Evolutionary conservation across 2,329 filamentous ascomycete genomes (phyloP).

Genomic region (Fusarium sp.): DNA sequence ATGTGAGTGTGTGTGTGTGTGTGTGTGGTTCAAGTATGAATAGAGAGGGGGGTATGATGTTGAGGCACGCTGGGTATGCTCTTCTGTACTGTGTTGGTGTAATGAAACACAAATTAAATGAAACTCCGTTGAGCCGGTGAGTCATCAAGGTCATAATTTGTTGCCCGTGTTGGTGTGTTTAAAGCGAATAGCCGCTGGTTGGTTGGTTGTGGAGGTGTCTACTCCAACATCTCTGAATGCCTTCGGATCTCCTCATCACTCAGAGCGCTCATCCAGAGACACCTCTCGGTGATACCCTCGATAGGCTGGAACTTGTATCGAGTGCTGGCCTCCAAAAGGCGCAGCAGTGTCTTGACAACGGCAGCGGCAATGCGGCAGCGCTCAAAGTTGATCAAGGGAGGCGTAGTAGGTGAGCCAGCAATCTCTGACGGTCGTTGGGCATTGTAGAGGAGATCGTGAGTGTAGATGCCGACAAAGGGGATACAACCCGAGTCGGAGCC

Average conservation of each 20-base stretch:
- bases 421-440: constrained; percentile 82
- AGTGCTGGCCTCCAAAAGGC: constrained; percentile 83
- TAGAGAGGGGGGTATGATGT: constrained; percentile 31
- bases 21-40: constrained; percentile 10
- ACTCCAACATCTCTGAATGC: constrained; percentile 64
- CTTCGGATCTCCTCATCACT: constrained; percentile 79
- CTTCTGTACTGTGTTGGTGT: constrained; percentile 18
- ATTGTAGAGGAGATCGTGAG: constrained; percentile 85
- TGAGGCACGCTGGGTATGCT: constrained; percentile 38
- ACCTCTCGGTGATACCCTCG: constrained; percentile 81
- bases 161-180: constrained; percentile 20
- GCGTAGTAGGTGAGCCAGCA: constrained; percentile 72
- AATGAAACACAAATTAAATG: constrained; percentile 31
- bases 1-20: not conserved
- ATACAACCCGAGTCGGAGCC: constrained; percentile 79
- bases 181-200: not conserved
- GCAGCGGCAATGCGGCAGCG: constrained; percentile 80
- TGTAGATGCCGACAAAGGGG: constrained; percentile 86
- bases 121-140: constrained; percentile 36
- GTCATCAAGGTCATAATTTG: constrained; percentile 35
- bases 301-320: constrained; percentile 80
- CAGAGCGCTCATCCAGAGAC: constrained; percentile 86
- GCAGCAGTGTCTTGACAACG: constrained; percentile 82
- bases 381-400: constrained; percentile 86
- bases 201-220: not conserved